phyloP scores from a whole-genome alignment of 805 yeast species.

The Wickerhamia fluorescens region DNA sequence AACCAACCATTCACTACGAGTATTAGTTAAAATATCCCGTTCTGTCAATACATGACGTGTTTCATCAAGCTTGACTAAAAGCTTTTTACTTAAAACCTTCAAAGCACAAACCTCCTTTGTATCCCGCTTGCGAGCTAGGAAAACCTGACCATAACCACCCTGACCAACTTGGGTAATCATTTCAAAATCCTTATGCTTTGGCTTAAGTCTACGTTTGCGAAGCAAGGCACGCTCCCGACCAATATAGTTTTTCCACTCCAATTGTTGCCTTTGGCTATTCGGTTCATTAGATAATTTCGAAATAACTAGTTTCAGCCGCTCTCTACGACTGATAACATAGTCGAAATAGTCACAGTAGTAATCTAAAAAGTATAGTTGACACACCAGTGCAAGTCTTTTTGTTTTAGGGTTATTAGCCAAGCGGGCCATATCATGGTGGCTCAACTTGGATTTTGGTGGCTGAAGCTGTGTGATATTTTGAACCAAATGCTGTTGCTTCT shows the following conservation, averaged over 20 bases:
- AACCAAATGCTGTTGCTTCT: slow-evolving; percentile 11
- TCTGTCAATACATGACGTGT: slow-evolving; percentile 94
- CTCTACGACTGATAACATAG: slow-evolving; percentile 80
- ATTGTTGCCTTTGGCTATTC: slow-evolving; percentile 28
- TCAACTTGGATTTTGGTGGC: slow-evolving; percentile 17
- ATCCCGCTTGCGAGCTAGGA: slow-evolving; percentile 87
- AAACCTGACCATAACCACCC: slow-evolving; percentile 99
- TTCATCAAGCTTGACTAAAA: slow-evolving; percentile 84
- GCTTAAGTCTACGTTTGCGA: slow-evolving; percentile 84
- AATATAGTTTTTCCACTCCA: slow-evolving; percentile 67
- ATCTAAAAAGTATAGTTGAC: slow-evolving; percentile 90
- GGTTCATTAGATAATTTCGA: slow-evolving; percentile 45
- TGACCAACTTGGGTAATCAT: slow-evolving; percentile 98
- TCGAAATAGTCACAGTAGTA: slow-evolving; percentile 95
- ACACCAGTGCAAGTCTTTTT: slow-evolving; percentile 79
- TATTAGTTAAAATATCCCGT: slow-evolving; percentile 93
- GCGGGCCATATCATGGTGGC: slow-evolving; percentile 41
- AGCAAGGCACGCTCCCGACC: slow-evolving; percentile 80
- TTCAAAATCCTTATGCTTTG: slow-evolving; percentile 91
- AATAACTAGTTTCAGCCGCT: slow-evolving; percentile 68
- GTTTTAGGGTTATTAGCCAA: slow-evolving; percentile 70
- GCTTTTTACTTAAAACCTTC: slow-evolving; percentile 81
- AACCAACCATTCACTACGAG: slow-evolving; percentile 94
- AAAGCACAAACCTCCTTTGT: slow-evolving; percentile 93
- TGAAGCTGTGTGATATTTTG: slow-evolving; percentile 28